These are phyloP conservation scores for Candida methanosorbosa DNA, from an alignment of 805 yeast species.

Conservation along the genomic window DNA sequence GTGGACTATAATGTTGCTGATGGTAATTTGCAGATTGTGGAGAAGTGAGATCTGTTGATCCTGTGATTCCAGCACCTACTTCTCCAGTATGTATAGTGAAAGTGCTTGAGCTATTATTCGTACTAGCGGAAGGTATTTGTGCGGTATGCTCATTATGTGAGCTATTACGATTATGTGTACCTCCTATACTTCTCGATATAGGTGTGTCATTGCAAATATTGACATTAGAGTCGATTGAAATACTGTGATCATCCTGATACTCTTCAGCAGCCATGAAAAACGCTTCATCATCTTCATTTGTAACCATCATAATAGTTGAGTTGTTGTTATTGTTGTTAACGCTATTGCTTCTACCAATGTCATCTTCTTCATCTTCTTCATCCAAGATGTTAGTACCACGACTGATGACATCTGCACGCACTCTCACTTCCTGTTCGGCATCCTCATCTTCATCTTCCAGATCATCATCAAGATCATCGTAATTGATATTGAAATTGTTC, in stretches of 20 bases:
- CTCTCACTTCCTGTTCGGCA: constrained; percentile 2
- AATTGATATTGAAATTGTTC: constrained; percentile 27
- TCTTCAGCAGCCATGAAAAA: constrained; percentile 30
- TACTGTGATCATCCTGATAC: constrained; percentile 25
- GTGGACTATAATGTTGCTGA: no score
- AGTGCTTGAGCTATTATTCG: no score
- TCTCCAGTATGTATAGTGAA: no score
- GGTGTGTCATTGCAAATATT: no score
- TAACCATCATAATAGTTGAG: neutral
- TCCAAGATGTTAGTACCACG: neutral
- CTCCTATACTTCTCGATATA: no score
- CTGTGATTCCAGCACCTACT: no score
- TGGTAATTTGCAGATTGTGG: constrained; percentile 10
- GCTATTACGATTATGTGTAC: no score
- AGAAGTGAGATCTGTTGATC: constrained; percentile 9
- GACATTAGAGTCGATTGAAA: constrained; percentile 13
- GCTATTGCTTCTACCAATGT: constrained; percentile 3
- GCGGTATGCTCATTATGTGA: no score
- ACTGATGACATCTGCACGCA: neutral
- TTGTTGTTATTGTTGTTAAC: neutral
- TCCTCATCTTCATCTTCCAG: constrained; percentile 12
- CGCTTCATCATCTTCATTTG: constrained; percentile 10
- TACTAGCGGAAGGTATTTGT: no score
- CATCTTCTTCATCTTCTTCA: constrained; percentile 1
- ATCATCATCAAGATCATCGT: constrained; percentile 19